Base-by-base conservation (phyloP, 2,329 filamentous ascomycete species). In the Diplodia corticola region DNA sequence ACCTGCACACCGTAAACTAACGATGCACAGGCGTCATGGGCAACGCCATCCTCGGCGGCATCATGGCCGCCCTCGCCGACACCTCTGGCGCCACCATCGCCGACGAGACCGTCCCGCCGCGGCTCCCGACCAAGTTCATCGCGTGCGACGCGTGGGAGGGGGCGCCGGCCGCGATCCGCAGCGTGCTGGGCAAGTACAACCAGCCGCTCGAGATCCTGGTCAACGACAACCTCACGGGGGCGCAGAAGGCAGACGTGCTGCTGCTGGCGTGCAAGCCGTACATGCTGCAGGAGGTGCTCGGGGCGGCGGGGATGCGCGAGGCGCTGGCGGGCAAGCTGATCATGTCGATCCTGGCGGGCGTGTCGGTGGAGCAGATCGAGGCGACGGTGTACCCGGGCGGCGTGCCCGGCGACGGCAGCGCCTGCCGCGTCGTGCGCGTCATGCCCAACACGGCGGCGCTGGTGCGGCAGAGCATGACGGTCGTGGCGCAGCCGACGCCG, bases 391-490 rank as follows among this genome's bases (percentile, higher is more conserved):
- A 91, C 72, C 75, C 74, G 0, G 83, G 84, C 28, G 79, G 81
- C 10, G 78, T 83, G 22, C 81, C 83, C 17, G 78, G 82, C 68
- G 78, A 82, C 68, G 71, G 71, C n/a, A 78, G 82, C 68, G 78
- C 82, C 46, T 90, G 86, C 77, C 82, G 85, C 49, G 84, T 95
- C 51, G 88, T 96, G 4, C 85, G 92, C 35, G 91, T 90, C 64
- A 92, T 96, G 86, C 92, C 92, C 71, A 96, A 96, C 80, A 93
- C 91, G 0, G 91, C 92, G 12, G 88, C 89, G 28, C 84, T 91
- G 57, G 89, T 96, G 67, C 82, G 91, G 54, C 89, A 96, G 78
- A 89, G 86, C 71, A 95, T 95, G 91, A 94, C 82, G 9, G 82
- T 95, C 64, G 89, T 96, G 70, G 88, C 87, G 55, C 87, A 84